Evolutionary conservation across 129 eudicot genomes (phyloP), one percentile per base, ranked within the genome.

Genomic region (Chrysanthemum makinoi): DNA sequence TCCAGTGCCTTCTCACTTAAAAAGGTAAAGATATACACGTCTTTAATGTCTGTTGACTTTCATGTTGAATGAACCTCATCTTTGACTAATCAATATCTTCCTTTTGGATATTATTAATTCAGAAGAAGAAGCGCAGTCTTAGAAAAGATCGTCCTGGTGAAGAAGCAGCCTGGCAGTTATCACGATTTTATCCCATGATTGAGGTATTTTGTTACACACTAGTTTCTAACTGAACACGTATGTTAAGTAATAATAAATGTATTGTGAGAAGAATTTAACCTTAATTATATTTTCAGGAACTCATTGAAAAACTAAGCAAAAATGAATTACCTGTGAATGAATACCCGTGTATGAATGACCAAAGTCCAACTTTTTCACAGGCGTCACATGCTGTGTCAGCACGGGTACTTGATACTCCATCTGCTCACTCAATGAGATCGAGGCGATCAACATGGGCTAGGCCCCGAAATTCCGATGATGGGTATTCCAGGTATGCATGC

Each of bases 281-380:
- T 26, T 19, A 17, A 10, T 60, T 17, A 59, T 58, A 2, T 58
- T 75, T 83, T 66, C 86, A 93, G 98, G 98, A 87, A 74, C 89
- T 93, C 13, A 51, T 93, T 35, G 98, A 89, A 81, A 87, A 93
- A 76, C 83, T 87, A 14, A 72, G 83, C 77, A 85, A 87, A 85
- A 89, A 95, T 44, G 95, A 89, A 70, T 80, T 93, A 33, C 86
- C 98, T 6, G 86, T 76, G 81, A 80, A 85, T 79, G 98, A 93
- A 19, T 93, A 86, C 80, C 89, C 96, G 15, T 89, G 98, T 71
- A 85, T 93, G 96, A 93, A 93, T 64, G 98, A 92, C 71, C 96
- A 95, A 24, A 89, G 91, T 80, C 92, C 96, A 63, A 82, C 88
- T 61, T 79, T 58, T 87, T 35, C 95, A 93, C 56, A 95, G 95